phyloP scores from a whole-genome alignment of 2,329 filamentous ascomycete genomes.

The Neonectria magnoliae region DNA sequence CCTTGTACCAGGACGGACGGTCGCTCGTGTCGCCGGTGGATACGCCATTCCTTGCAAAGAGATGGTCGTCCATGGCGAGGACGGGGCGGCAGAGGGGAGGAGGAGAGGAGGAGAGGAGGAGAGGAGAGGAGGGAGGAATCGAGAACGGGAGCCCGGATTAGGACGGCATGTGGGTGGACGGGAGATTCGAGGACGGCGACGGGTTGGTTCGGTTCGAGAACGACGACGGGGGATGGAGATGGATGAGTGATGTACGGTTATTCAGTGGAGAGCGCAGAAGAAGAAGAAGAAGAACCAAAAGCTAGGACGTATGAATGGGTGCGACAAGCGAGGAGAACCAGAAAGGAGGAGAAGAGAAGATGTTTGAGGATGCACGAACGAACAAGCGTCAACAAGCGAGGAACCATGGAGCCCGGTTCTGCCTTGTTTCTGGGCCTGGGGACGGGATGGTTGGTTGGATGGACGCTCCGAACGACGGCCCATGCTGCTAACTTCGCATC shows the following conservation, averaged over 20 bases:
- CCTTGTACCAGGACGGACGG: constrained; percentile 75
- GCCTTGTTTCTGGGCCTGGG: constrained; percentile 1
- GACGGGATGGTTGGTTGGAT: too few species aligned
- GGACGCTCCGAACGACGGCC: not conserved
- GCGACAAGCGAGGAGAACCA: not conserved
- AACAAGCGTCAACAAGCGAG: not conserved
- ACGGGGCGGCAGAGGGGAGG: not conserved
- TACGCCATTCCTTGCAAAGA: constrained; percentile 37
- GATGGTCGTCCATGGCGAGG: constrained; percentile 36
- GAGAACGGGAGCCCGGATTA: constrained; percentile 30
- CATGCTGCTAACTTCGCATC: not conserved
- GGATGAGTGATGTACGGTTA: not conserved
- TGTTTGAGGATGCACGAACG: not conserved
- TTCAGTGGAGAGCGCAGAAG: constrained; percentile 1
- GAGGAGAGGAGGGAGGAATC: constrained; percentile 11
- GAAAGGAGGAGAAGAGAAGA: not conserved
- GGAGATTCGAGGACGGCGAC: constrained; percentile 36
- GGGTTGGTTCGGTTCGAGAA: constrained; percentile 30
- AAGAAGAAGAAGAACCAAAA: constrained; percentile 1
- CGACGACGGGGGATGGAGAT: constrained; percentile 23
- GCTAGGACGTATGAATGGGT: not conserved
- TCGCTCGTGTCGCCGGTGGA: constrained; percentile 29
- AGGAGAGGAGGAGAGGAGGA: constrained; percentile 7
- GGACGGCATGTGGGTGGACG: constrained; percentile 40
- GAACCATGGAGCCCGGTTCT: not conserved